Conservation (phyloP, 202 grass and related monocot genomes). For the Panicum virgatum region DNA sequence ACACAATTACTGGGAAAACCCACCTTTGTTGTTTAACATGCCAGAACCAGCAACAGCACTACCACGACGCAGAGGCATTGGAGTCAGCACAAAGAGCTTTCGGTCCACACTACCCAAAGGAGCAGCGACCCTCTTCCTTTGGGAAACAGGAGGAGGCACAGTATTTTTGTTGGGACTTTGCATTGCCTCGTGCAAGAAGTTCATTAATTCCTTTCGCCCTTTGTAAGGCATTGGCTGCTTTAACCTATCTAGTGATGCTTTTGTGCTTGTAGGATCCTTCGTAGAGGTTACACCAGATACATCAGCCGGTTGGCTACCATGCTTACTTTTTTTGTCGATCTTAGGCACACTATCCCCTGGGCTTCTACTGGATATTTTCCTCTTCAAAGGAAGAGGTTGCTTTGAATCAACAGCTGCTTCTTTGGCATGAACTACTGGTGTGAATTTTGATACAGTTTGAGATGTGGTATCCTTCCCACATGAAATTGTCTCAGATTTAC, state of each 20-base stretch:
- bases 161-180: slow-evolving; percentile 55
- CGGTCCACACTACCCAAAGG: slow-evolving; percentile 49
- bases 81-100: slow-evolving; percentile 65
- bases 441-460: slow-evolving; percentile 27
- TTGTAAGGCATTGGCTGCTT: slow-evolving; percentile 89
- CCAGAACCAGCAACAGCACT: slow-evolving; percentile 73
- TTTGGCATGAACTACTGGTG: slow-evolving; percentile 38
- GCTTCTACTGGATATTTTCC: slow-evolving; percentile 50
- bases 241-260: slow-evolving; percentile 66
- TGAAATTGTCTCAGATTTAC: slow-evolving; percentile 45
- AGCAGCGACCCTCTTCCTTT: slow-evolving; percentile 86
- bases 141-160: slow-evolving; percentile 57
- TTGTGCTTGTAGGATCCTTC: slow-evolving; percentile 88
- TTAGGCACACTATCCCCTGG: slow-evolving; percentile 26
- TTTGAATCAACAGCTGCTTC: slow-evolving; percentile 44
- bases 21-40: slow-evolving; percentile 78
- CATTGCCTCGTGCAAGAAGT: slow-evolving; percentile 63
- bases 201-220: slow-evolving; percentile 79
- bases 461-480: slow-evolving; percentile 35
- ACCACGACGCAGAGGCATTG: slow-evolving; percentile 85
- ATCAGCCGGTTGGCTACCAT: slow-evolving; percentile 72
- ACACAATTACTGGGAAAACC: neutral
- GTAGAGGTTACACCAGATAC: slow-evolving; percentile 80
- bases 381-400: slow-evolving; percentile 49
- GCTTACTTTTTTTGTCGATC: slow-evolving; percentile 47